Evolutionary conservation across 1,139 yeast genomes (phyloP).

Genomic region (Diutina pseudorugosa): DNA sequence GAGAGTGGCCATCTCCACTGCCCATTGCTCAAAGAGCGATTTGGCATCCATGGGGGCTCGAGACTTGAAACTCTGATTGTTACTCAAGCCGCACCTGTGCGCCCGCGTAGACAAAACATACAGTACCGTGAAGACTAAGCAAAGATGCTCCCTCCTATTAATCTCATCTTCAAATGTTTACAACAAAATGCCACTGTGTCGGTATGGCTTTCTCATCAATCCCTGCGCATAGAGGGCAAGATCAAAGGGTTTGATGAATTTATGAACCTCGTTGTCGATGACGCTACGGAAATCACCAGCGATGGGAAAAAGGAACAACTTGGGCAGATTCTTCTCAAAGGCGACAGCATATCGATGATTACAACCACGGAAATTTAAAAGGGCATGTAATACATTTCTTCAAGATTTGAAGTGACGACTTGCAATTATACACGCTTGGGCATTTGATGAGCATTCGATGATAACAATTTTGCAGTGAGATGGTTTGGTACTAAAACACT

Average conservation of each 20-base stretch:
- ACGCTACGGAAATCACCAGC: constrained; percentile 58
- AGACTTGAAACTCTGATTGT: background rate
- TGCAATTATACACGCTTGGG: no score
- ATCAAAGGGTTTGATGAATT: constrained; percentile 93
- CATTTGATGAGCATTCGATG: no score
- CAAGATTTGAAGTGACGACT: no score
- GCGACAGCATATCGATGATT: constrained; percentile 85
- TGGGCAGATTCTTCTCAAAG: constrained; percentile 65
- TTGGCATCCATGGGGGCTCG: constrained; percentile 20
- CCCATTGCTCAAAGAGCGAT: constrained; percentile 36
- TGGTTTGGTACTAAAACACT: no score
- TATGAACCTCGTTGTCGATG: constrained; percentile 91
- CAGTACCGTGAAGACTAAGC: background rate
- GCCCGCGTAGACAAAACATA: background rate
- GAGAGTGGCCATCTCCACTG: constrained; percentile 33
- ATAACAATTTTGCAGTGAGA: no score
- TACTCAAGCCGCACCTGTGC: background rate
- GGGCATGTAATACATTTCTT: no score
- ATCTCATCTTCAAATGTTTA: constrained; percentile 73
- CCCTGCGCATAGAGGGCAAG: constrained; percentile 68
- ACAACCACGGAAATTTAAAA: constrained; percentile 16
- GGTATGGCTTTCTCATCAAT: constrained; percentile 85
- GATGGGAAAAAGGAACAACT: constrained; percentile 26
- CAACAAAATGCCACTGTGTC: constrained; percentile 74
- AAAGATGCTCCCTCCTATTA: constrained; percentile 75